Percentiles rank a stretch among this genome's conserved stretches.
Conservation (phyloP, 495 filamentous ascomycete genomes). For the Talaromyces ruber region DNA sequence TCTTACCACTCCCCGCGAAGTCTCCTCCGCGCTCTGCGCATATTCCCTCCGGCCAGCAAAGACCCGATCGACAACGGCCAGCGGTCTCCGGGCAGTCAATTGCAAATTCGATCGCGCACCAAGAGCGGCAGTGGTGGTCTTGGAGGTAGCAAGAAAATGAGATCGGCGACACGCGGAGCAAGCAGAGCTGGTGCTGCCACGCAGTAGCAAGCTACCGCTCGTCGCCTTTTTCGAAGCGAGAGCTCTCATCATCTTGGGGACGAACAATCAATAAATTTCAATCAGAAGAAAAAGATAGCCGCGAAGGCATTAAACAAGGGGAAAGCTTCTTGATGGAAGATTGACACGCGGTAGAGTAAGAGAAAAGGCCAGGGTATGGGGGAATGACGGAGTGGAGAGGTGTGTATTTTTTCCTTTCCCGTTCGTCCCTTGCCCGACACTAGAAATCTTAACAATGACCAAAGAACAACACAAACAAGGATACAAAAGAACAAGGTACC, state of each 20-base stretch:
- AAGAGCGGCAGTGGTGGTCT: slow-evolving; percentile 28
- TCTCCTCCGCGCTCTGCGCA: slow-evolving; percentile 49
- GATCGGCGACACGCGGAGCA: slow-evolving; percentile 35
- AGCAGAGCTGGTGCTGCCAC: slow-evolving; percentile 25
- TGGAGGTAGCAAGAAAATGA: slow-evolving; percentile 37
- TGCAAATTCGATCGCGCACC: slow-evolving; percentile 36
- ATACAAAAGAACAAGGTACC: background rate
- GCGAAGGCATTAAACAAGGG: background rate
- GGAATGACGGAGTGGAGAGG: background rate
- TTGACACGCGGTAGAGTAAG: background rate
- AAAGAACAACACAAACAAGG: background rate
- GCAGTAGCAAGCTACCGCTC: slow-evolving; percentile 47
- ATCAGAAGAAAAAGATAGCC: slow-evolving; percentile 7
- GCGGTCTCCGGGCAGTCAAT: slow-evolving; percentile 32
- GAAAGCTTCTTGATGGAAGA: background rate
- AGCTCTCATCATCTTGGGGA: slow-evolving; percentile 35
- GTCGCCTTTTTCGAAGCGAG: slow-evolving; percentile 30
- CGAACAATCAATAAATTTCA: slow-evolving; percentile 9
- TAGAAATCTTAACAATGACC: background rate
- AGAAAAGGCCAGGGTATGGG: background rate
- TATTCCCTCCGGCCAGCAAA: slow-evolving; percentile 38
- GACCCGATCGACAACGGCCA: slow-evolving; percentile 30
- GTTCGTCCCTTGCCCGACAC: background rate
- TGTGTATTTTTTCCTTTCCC: background rate
- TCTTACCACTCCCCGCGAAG: slow-evolving; percentile 42